Evolutionary conservation across 148 eudicot genomes (phyloP), one percentile per base, ranked within the genome.

Genomic region (Chenopodium album): DNA sequence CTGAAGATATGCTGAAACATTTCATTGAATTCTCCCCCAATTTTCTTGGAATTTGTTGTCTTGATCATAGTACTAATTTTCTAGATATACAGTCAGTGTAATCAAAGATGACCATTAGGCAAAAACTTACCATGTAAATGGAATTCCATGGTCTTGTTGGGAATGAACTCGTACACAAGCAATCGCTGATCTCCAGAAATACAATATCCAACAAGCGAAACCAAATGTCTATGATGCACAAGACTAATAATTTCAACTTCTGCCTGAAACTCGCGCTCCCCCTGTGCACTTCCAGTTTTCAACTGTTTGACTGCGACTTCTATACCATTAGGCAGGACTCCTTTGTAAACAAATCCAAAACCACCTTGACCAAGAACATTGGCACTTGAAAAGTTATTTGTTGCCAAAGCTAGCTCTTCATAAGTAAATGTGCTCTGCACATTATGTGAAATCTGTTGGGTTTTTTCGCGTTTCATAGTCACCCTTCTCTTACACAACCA

Each of bases 321-420:
- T 76, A 81, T 89, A 22, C 91, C 90, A 76, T 84, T 67, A 37
- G 79, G 71, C 32, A 92, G 85, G 16, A 86, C 72, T 46, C 94
- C 91, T 80, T 85, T 90, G 73, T 87, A 82, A 17, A 92, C 93
- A 79, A 80, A 79, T 20, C 92, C 95, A 85, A 90, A 92, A 29
- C 91, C 92, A 37, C 95, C 95, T 85, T 89, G 83, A 54, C 95
- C 92, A 37, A 92, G 87, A 70, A 87, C 86, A 72, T 88, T 90
- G 41, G 67, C n/a, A 4, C 34, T 50, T n/a, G 86, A 80, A 79
- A 90, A 90, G 65, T 71, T 71, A 31, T 86, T 81, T 1, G 92
- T 90, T 73, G 91, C 95, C 75, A 9, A n/a, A 20, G 83, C 85
- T 70, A 92, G 84, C 76, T 90, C 90, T 78, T 81, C 79, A 54